These are phyloP conservation scores for Massarina eburnea DNA, from an alignment of 2,329 filamentous ascomycete species.

Conservation along the genomic window DNA sequence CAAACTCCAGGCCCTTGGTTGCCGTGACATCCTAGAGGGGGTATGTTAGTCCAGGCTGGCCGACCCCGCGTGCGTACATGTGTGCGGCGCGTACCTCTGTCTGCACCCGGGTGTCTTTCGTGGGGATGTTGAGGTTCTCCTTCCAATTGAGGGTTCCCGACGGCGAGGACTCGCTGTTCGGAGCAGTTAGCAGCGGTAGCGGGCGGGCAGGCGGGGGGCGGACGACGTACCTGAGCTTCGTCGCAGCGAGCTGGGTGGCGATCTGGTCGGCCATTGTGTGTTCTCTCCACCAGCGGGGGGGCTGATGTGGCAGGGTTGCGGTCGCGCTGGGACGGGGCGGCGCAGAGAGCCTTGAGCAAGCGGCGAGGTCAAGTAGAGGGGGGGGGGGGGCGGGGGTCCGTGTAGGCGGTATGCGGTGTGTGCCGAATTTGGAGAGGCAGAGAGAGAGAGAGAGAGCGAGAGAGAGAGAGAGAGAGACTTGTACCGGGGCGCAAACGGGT, in stretches of 20 bases:
- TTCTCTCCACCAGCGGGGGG: conserved; percentile 26
- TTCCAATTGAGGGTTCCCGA: conserved; percentile 70
- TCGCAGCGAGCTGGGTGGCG: conserved; percentile 59
- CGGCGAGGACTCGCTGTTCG: conserved; percentile 48
- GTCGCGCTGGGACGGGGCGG: conserved; percentile 3
- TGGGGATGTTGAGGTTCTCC: conserved; percentile 68
- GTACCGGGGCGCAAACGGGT: not conserved
- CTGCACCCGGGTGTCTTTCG: conserved; percentile 75
- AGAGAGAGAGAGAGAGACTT: not conserved
- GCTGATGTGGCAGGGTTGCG: conserved; percentile 18
- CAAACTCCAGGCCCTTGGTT: conserved; percentile 96
- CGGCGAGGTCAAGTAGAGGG: not conserved
- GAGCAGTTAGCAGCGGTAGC: conserved; percentile 12
- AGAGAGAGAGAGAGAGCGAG: not conserved
- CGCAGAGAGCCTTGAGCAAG: conserved; percentile 1
- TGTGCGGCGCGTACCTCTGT: conserved; percentile 64
- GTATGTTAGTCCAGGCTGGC: conserved; percentile 8
- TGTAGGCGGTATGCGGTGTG: not conserved
- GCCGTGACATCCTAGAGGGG: conserved; percentile 89
- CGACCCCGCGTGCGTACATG: not conserved
- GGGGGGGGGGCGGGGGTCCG: not conserved
- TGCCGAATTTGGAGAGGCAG: not conserved
- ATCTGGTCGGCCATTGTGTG: conserved; percentile 52
- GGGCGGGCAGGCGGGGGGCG: conserved; percentile 5
- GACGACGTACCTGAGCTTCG: conserved; percentile 49